phyloP scores from a whole-genome alignment of 371 early-diverging fungal genomes.

The Mucor irregularis region DNA sequence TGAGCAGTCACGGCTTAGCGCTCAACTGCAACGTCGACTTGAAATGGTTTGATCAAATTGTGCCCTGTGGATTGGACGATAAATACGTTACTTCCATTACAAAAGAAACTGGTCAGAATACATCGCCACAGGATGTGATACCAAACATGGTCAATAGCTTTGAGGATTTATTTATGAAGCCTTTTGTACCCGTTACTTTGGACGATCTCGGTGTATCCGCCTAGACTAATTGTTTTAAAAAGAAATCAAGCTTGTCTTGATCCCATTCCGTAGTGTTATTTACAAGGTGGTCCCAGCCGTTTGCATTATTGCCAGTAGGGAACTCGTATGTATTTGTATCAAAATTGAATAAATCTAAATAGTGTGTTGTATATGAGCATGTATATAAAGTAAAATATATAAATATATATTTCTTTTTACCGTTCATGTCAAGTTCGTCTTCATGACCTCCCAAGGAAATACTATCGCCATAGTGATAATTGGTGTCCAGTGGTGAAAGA shows the following conservation, averaged over 20 bases:
- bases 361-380: not conserved
- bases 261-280: constrained; percentile 14
- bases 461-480: too few species aligned
- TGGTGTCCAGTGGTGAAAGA: too few species aligned
- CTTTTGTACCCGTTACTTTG: constrained; percentile 17
- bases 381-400: too few species aligned
- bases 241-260: constrained; percentile 19
- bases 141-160: constrained; percentile 33
- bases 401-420: not conserved
- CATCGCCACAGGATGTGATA: constrained; percentile 21
- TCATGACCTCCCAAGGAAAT: too few species aligned
- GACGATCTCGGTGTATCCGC: too few species aligned
- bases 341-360: constrained; percentile 10
- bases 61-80: constrained; percentile 88
- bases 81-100: constrained; percentile 78
- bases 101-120: constrained; percentile 32
- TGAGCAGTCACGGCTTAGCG: constrained; percentile 94
- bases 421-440: constrained; percentile 19
- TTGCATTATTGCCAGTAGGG: constrained; percentile 9
- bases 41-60: constrained; percentile 82
- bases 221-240: constrained; percentile 13
- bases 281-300: not conserved
- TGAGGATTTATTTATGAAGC: constrained; percentile 26
- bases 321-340: constrained; percentile 4
- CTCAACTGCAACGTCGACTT: constrained; percentile 91